Evolutionary conservation across 1,139 yeast genomes (phyloP).

Genomic region (Taphrina flavorubra): DNA sequence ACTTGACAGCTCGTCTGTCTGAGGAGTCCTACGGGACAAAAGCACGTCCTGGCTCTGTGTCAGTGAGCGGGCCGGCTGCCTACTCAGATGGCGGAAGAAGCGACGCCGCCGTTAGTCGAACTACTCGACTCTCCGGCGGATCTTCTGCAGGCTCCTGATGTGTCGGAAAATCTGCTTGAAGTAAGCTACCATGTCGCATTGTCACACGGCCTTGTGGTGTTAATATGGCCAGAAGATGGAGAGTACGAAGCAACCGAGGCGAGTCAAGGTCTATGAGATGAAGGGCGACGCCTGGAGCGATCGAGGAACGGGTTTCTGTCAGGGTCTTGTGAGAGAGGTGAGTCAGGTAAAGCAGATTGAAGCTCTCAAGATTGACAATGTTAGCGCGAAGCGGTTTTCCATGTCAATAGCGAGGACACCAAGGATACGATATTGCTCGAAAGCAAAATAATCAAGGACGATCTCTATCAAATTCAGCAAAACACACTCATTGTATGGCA

Average conservation of each 20-base stretch:
- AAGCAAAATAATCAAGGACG: constrained; percentile 71
- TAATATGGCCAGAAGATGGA: constrained; percentile 17
- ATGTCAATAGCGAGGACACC: constrained; percentile 75
- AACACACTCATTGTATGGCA: constrained; percentile 93
- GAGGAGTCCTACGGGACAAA: background rate
- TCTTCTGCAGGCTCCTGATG: constrained; percentile 32
- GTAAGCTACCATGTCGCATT: background rate
- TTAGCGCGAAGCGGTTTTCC: constrained; percentile 60
- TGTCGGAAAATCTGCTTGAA: constrained; percentile 15
- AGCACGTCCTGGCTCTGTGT: background rate
- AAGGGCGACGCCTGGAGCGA: constrained; percentile 88
- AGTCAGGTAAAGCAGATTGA: background rate
- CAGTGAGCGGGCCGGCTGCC: constrained; percentile 6
- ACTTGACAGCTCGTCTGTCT: background rate
- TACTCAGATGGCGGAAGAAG: constrained; percentile 12
- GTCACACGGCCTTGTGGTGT: background rate
- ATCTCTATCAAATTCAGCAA: constrained; percentile 90
- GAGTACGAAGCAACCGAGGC: constrained; percentile 44
- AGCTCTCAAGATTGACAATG: background rate
- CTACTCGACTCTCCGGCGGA: constrained; percentile 33
- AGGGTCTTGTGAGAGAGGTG: constrained; percentile 63
- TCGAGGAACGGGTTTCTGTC: constrained; percentile 89
- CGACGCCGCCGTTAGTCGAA: constrained; percentile 28
- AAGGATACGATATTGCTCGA: constrained; percentile 65
- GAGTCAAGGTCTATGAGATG: constrained; percentile 87